Evolutionary conservation across 2,329 filamentous ascomycete genomes (phyloP).

Genomic region (Pseudocercospora eumusae): DNA sequence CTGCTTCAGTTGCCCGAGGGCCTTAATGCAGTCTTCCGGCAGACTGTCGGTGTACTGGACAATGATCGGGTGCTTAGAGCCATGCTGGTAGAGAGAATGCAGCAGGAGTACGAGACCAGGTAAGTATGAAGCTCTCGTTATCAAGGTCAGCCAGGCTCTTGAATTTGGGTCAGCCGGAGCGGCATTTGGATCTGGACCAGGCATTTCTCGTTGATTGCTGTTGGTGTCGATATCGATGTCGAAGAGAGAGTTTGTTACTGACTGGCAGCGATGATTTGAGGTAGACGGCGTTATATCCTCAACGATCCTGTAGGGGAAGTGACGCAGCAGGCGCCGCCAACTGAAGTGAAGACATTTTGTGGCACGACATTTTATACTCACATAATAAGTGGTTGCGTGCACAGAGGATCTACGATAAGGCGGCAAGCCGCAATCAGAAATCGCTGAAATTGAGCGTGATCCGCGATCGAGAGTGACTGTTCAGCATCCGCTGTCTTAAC

Average conservation of each 20-base stretch:
- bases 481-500: background rate
- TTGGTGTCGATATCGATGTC: background rate
- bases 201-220: slow-evolving; percentile 6
- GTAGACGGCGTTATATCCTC: background rate
- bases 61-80: slow-evolving; percentile 51
- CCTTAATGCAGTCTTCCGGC: slow-evolving; percentile 46
- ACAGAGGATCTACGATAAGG: background rate
- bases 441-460: slow-evolving; percentile 4
- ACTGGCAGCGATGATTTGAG: background rate
- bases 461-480: background rate
- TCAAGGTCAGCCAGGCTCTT: slow-evolving; percentile 43
- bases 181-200: slow-evolving; percentile 18
- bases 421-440: background rate
- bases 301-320: background rate
- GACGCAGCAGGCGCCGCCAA: background rate
- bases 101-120: slow-evolving; percentile 55
- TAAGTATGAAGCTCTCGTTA: slow-evolving; percentile 56
- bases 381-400: background rate
- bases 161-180: slow-evolving; percentile 18
- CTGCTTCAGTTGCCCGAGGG: slow-evolving; percentile 44
- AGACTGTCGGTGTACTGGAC: slow-evolving; percentile 53
- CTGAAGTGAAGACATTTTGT: background rate
- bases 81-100: slow-evolving; percentile 51
- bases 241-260: background rate
- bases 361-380: slow-evolving; percentile 1